Evolutionary conservation across 169 alveolate genomes (phyloP).

Genomic region (Plasmodium relictum): DNA sequence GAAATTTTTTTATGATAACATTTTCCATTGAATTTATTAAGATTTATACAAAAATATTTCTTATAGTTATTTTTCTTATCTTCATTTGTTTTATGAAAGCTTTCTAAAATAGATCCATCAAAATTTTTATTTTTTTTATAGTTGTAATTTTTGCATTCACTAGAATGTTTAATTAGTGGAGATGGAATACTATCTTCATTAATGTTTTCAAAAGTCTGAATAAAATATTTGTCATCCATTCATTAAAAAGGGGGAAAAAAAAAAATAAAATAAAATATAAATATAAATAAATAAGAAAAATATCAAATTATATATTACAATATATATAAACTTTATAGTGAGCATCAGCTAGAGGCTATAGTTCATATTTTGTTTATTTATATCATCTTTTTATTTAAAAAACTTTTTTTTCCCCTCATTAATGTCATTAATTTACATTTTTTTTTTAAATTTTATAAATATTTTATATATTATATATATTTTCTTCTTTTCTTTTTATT

Average conservation of each 20-base stretch:
- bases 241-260: not conserved
- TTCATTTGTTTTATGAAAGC: not conserved
- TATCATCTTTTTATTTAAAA: too few species aligned
- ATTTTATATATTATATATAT: too few species aligned
- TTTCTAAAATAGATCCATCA: not conserved
- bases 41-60: slow-evolving; percentile 53
- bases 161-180: slow-evolving; percentile 55
- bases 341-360: too few species aligned
- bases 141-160: slow-evolving; percentile 39
- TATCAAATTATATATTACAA: not conserved
- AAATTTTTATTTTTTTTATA: not conserved
- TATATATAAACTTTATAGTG: not conserved
- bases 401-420: too few species aligned
- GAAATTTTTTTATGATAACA: slow-evolving; percentile 62
- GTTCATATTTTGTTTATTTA: too few species aligned
- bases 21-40: slow-evolving; percentile 40
- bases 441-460: too few species aligned
- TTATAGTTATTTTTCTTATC: not conserved
- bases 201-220: slow-evolving; percentile 40
- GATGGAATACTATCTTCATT: slow-evolving; percentile 49
- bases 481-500: too few species aligned
- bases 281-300: not conserved
- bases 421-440: too few species aligned
- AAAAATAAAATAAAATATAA: not conserved
- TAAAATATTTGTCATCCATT: slow-evolving; percentile 54